Base-by-base conservation (phyloP, 2,329 filamentous ascomycete species). In the Didymella glomerata region DNA sequence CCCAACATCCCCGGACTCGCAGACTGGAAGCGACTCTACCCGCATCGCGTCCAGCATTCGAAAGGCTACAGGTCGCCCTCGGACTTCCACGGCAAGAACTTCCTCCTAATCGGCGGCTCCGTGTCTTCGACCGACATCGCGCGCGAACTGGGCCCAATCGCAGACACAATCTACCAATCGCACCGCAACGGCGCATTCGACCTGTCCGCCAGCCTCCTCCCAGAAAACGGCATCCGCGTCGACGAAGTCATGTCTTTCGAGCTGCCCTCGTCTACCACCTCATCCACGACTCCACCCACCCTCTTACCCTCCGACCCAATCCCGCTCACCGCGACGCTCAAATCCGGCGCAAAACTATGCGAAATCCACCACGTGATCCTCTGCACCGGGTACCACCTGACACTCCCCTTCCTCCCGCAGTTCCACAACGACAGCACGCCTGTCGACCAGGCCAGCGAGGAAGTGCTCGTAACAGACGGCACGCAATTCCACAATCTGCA, bases 331-430 rank as follows among this genome's bases (percentile, higher is more conserved):
- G 75, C 87, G 1, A 77, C 81, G 0, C 75, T 91, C 1, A 81
- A 79, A 42, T 82, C 86, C 24, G 88, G 87, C 0, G 65, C 76
- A 0, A 76, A 75, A 1, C 67, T 92, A 0, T 77, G 77, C 20
- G 79, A 82, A 10, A 85, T 92, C 34, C 83, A 92, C 65, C 77
- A 80, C 16, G 81, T 92, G 0, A 81, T 92, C 20, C 69, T 92
- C 5, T 86, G 84, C 16, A 92, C 89, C 0, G 89, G 90, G 0
- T 92, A 92, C 67, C 84, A 89, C 66, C 86, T 86, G 14, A 85
- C 86, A 0, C 83, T 89, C 16, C 89, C 89, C 0, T 92, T 90
- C 65, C 78, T 92, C 0, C 71, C 77, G 0, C 72, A 84, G 10
- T 78, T 83, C 18, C 83, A 83, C 73, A 68, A 80, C 57, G 79